phyloP scores from a whole-genome alignment of 2,329 filamentous ascomycete genomes.

The Herpomyces periplanetae region DNA sequence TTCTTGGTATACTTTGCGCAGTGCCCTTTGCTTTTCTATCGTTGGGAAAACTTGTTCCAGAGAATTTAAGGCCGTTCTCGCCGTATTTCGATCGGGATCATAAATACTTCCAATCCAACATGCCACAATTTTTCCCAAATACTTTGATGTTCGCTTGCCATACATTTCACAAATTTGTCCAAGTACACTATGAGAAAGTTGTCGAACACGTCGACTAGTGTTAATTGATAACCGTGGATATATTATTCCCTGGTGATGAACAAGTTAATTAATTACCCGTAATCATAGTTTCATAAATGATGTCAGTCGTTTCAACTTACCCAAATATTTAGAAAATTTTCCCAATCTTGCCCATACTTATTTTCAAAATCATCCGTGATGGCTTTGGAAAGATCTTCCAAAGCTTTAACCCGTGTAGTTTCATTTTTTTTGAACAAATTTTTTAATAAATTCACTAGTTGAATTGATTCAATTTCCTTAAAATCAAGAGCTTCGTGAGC shows the following conservation, averaged over 20 bases:
- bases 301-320: background rate
- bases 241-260: constrained; percentile 22
- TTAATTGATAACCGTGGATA: constrained; percentile 75
- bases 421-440: constrained; percentile 70
- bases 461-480: constrained; percentile 30
- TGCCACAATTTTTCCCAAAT: constrained; percentile 35
- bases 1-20: constrained; percentile 44
- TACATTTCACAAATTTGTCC: constrained; percentile 15
- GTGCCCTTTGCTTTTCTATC: constrained; percentile 30
- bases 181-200: constrained; percentile 41
- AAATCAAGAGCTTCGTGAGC: constrained; percentile 53
- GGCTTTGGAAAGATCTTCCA: constrained; percentile 31
- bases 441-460: constrained; percentile 61
- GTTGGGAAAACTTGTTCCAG: constrained; percentile 34
- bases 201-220: constrained; percentile 46
- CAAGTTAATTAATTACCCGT: constrained; percentile 7
- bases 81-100: constrained; percentile 39
- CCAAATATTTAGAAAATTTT: constrained; percentile 4
- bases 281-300: constrained; percentile 2
- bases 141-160: constrained; percentile 45
- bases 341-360: constrained; percentile 48
- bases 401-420: constrained; percentile 54
- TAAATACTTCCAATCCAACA: constrained; percentile 72
- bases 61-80: constrained; percentile 35
- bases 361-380: constrained; percentile 28